phyloP scores from a whole-genome alignment of 2,329 filamentous ascomycete genomes.

The Blastomyces emzantsi region DNA sequence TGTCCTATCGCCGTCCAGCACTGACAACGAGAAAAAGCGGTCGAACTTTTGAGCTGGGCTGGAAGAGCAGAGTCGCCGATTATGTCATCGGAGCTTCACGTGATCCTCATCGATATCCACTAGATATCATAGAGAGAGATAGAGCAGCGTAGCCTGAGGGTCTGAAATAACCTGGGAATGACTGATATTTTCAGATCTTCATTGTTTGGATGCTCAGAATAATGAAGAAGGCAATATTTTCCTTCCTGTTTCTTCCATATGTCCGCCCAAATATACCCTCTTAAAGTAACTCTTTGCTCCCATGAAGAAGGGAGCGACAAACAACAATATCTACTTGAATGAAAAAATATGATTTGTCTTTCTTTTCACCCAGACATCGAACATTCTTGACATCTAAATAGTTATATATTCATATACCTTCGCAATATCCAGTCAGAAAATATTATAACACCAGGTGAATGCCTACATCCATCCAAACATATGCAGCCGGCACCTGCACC shows the following conservation, averaged over 20 bases:
- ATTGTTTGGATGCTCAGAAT: background rate
- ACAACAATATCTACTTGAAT: background rate
- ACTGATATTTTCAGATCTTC: background rate
- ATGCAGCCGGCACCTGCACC: background rate
- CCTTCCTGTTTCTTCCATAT: background rate
- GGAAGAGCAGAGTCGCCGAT: background rate
- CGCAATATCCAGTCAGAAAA: background rate
- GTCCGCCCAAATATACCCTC: background rate
- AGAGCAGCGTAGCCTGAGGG: too few species aligned
- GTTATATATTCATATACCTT: background rate
- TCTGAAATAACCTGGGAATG: background rate
- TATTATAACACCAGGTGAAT: background rate
- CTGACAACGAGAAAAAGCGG: background rate
- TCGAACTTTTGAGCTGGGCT: background rate
- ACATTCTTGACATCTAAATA: background rate
- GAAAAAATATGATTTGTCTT: background rate
- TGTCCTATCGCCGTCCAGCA: background rate
- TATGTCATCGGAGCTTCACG: background rate
- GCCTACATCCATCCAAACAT: background rate
- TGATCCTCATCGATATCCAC: background rate
- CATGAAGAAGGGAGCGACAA: background rate
- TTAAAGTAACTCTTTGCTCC: background rate
- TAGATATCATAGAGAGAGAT: too few species aligned
- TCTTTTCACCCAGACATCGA: background rate
- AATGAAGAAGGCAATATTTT: background rate